phyloP scores from a whole-genome alignment of 2,329 filamentous ascomycete species.

The Aspergillus intermedius region DNA sequence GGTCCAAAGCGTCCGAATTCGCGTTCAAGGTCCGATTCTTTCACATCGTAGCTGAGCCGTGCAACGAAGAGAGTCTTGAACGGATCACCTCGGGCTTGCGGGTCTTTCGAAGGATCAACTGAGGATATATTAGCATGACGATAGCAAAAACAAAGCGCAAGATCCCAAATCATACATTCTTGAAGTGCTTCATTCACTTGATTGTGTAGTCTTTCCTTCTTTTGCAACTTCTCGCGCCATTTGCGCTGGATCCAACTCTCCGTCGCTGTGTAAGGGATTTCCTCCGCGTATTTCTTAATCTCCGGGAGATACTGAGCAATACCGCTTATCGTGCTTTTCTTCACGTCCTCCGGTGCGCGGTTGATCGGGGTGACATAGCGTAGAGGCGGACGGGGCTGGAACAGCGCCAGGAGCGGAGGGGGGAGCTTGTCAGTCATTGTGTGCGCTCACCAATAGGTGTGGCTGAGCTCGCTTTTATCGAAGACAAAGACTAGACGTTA shows the following conservation, averaged over 20 bases:
- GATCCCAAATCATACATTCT: slow-evolving; percentile 48
- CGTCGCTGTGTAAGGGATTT: slow-evolving; percentile 69
- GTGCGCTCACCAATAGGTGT: slow-evolving; percentile 13
- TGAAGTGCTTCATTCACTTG: slow-evolving; percentile 58
- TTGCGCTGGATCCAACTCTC: slow-evolving; percentile 89
- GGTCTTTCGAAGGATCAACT: slow-evolving; percentile 80
- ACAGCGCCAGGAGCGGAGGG: slow-evolving; percentile 84
- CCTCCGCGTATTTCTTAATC: slow-evolving; percentile 70
- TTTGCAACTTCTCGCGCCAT: slow-evolving; percentile 77
- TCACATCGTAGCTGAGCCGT: slow-evolving; percentile 80
- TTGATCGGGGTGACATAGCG: slow-evolving; percentile 82
- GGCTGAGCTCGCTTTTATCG: background rate
- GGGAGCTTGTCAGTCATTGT: slow-evolving; percentile 95
- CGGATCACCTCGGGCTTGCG: slow-evolving; percentile 84
- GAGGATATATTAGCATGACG: slow-evolving; percentile 3
- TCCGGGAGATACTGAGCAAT: slow-evolving; percentile 68
- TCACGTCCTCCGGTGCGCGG: slow-evolving; percentile 73
- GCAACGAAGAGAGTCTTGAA: slow-evolving; percentile 94
- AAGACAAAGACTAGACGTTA: slow-evolving; percentile 11
- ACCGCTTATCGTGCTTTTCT: slow-evolving; percentile 65
- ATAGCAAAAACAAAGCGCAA: background rate
- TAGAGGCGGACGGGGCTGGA: slow-evolving; percentile 86
- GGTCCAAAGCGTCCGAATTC: slow-evolving; percentile 92
- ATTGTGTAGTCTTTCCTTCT: slow-evolving; percentile 61
- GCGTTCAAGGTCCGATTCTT: slow-evolving; percentile 81